Percentiles rank a stretch among this genome's conserved stretches.
These are phyloP conservation scores for Cystobasidium onofrii DNA, from an alignment of 768 basidiomycete species.

Conservation along the genomic window DNA sequence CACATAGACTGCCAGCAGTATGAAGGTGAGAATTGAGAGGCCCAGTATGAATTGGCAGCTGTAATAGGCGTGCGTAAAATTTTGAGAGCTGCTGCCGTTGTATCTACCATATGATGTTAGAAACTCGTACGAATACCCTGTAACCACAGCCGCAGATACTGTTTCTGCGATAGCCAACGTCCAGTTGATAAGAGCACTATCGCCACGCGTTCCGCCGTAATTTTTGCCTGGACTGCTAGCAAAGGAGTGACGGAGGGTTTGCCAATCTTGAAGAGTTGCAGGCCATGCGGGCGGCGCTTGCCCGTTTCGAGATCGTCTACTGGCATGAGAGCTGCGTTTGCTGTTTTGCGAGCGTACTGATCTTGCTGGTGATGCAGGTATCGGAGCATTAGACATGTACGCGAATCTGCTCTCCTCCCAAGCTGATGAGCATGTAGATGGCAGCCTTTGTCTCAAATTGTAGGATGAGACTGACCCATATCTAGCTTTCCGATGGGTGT, in stretches of 20 bases:
- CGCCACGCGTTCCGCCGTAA: neutral
- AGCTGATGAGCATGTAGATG: no score
- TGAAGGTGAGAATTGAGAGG: neutral
- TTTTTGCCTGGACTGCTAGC: neutral
- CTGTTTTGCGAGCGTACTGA: no score
- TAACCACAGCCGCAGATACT: neutral
- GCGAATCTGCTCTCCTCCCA: no score
- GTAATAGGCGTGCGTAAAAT: neutral
- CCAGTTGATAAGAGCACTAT: neutral
- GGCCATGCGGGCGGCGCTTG: neutral
- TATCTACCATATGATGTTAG: neutral
- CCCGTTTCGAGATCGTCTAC: neutral
- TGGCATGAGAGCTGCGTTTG: neutral
- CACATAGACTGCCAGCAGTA: neutral
- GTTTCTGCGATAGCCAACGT: neutral
- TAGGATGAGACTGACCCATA: no score
- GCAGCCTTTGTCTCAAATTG: no score
- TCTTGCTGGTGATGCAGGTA: no score
- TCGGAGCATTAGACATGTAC: no score
- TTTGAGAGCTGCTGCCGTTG: neutral
- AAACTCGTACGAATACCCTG: neutral
- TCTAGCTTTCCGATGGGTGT: no score
- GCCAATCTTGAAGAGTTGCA: neutral
- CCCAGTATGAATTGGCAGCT: neutral
- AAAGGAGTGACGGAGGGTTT: neutral